A percentile compares a stretch with the other conserved stretches of the same genome.
Conservation (phyloP, 495 filamentous ascomycete species). For the Penicillium pulvis region DNA sequence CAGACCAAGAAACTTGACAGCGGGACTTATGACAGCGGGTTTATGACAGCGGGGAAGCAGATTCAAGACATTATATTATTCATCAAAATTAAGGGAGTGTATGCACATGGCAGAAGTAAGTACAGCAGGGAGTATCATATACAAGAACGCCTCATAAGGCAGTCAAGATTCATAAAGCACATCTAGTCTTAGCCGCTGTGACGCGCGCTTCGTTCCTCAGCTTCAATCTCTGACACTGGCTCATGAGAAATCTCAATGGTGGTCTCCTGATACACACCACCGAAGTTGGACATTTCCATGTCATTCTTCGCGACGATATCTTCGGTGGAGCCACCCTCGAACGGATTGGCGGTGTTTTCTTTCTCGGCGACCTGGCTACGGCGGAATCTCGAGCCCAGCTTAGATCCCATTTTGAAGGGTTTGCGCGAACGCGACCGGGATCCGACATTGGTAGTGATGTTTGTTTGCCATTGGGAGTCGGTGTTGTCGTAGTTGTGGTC, state of each 20-base stretch:
- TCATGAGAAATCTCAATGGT: slow-evolving; percentile 46
- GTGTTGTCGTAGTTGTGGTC: slow-evolving; percentile 33
- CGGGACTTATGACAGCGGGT: neutral
- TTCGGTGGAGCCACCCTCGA: slow-evolving; percentile 39
- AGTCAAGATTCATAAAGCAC: neutral
- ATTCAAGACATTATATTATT: neutral
- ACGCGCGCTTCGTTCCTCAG: slow-evolving; percentile 7
- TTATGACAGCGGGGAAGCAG: neutral
- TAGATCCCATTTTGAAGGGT: slow-evolving; percentile 23
- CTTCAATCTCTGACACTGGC: slow-evolving; percentile 17
- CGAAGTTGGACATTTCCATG: slow-evolving; percentile 34
- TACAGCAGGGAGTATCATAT: neutral
- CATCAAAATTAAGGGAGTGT: neutral
- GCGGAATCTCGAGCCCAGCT: slow-evolving; percentile 27
- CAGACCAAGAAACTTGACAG: neutral
- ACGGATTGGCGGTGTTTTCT: slow-evolving; percentile 28
- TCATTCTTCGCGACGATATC: slow-evolving; percentile 39
- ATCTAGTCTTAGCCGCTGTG: slow-evolving; percentile 9
- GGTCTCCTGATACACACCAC: slow-evolving; percentile 45
- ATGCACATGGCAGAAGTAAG: neutral
- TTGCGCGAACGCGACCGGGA: slow-evolving; percentile 12
- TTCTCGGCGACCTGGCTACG: slow-evolving; percentile 24
- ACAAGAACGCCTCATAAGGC: neutral
- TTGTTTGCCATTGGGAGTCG: slow-evolving; percentile 34
- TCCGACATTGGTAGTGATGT: slow-evolving; percentile 30